Percentiles rank a stretch among this genome's conserved stretches.
Conservation (phyloP, 371 early-diverging fungal genomes). For the Haplosporangium sp. region DNA sequence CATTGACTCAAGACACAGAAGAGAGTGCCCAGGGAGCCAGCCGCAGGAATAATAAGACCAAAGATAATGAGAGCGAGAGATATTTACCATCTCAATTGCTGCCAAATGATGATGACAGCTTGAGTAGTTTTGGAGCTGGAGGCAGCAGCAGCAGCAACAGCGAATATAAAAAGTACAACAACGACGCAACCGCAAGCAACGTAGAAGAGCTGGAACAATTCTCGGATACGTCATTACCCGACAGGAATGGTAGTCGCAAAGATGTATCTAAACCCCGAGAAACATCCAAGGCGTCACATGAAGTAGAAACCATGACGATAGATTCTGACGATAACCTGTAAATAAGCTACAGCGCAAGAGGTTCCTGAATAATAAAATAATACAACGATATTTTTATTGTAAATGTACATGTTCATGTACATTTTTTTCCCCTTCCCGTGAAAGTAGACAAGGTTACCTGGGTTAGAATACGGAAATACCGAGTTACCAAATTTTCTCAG, state of each 20-base stretch:
- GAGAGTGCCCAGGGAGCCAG: not conserved
- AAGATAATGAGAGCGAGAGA: not conserved
- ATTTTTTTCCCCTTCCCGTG: too few relatives aligned
- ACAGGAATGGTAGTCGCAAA: not conserved
- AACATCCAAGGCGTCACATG: not conserved
- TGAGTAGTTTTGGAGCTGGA: not conserved
- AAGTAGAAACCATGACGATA: constrained; percentile 25
- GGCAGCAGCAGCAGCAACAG: not conserved
- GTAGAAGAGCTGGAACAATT: constrained; percentile 11
- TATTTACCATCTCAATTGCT: constrained; percentile 5
- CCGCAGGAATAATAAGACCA: constrained; percentile 2
- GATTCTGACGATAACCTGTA: constrained; percentile 29
- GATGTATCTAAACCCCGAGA: not conserved
- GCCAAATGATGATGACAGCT: not conserved
- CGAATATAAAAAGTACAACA: not conserved
- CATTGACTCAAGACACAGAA: constrained; percentile 3
- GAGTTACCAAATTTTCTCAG: too few relatives aligned
- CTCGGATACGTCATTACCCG: not conserved
- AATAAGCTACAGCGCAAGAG: not conserved
- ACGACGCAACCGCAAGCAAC: not conserved
- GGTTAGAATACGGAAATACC: too few relatives aligned
- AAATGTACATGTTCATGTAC: too few relatives aligned
- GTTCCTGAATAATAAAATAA: not conserved
- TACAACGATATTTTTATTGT: too few relatives aligned
- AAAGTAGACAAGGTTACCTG: too few relatives aligned